A percentile compares a stretch with the other conserved stretches of the same genome.
These are phyloP conservation scores for Myriosclerotinia duriaeana DNA, from an alignment of 2,329 filamentous ascomycete species.

Conservation along the genomic window DNA sequence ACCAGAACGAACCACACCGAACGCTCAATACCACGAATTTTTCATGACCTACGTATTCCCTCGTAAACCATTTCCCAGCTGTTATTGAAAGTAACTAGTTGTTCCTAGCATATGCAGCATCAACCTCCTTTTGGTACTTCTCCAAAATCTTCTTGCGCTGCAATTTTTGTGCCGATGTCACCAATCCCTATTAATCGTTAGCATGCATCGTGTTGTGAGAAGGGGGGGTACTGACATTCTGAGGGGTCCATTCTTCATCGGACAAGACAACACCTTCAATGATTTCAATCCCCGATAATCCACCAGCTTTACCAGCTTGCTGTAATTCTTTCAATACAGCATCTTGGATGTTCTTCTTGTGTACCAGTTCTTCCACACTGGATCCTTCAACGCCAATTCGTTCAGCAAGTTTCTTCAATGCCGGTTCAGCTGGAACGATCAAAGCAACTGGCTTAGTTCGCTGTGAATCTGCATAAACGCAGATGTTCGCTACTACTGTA, in stretches of 20 bases:
- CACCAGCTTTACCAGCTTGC: constrained; percentile 61
- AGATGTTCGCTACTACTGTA: constrained; percentile 79
- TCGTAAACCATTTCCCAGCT: constrained; percentile 7
- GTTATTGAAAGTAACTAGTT: constrained; percentile 19
- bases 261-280: constrained; percentile 74
- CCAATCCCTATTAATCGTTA: constrained; percentile 52
- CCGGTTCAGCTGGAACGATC: constrained; percentile 67
- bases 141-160: constrained; percentile 67
- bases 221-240: constrained; percentile 62
- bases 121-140: constrained; percentile 61
- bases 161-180: constrained; percentile 71
- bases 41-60: constrained; percentile 20
- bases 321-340: constrained; percentile 68
- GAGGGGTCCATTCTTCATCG: constrained; percentile 85
- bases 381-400: constrained; percentile 63
- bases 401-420: constrained; percentile 58
- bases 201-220: constrained; percentile 39
- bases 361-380: constrained; percentile 63
- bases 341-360: constrained; percentile 62
- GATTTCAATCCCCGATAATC: constrained; percentile 69
- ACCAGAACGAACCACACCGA: constrained; percentile 6
- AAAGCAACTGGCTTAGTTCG: constrained; percentile 80
- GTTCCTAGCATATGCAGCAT: constrained; percentile 40
- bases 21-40: not conserved
- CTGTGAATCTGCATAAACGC: constrained; percentile 76